These are phyloP conservation scores for Candida maltosa DNA, from an alignment of 805 yeast genomes.

Conservation along the genomic window DNA sequence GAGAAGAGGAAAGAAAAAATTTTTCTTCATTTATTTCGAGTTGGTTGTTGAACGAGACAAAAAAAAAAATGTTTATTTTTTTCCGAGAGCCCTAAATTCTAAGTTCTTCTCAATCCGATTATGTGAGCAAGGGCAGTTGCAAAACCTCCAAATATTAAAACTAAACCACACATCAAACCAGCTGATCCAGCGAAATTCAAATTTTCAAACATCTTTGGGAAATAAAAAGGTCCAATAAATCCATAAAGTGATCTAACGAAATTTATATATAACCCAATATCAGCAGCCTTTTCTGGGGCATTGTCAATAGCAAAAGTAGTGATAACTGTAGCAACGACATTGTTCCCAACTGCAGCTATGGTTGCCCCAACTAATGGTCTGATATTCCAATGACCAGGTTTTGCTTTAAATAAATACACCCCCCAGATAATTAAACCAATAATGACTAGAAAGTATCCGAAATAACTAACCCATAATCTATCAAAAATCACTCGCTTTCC, in stretches of 20 bases:
- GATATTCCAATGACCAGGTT: slow-evolving; percentile 14
- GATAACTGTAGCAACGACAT: slow-evolving; percentile 18
- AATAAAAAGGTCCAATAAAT: slow-evolving; percentile 23
- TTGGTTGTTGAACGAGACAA: no score
- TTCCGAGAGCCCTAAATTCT: neutral
- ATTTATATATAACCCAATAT: slow-evolving; percentile 16
- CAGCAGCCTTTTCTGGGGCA: slow-evolving; percentile 13
- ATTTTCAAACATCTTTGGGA: slow-evolving; percentile 19
- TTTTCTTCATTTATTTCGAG: no score
- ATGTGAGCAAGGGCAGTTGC: slow-evolving; percentile 1
- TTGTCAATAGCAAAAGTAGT: slow-evolving; percentile 18
- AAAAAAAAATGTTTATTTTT: no score
- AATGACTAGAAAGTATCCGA: slow-evolving; percentile 14
- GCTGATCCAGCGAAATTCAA: slow-evolving; percentile 8
- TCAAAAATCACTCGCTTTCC: slow-evolving; percentile 7
- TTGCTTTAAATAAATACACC: slow-evolving; percentile 12
- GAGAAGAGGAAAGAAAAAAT: no score
- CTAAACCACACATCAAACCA: slow-evolving; percentile 8
- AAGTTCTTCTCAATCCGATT: slow-evolving; percentile 2
- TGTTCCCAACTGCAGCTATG: slow-evolving; percentile 19
- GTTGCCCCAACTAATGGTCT: slow-evolving; percentile 19
- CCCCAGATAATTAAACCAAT: slow-evolving; percentile 20
- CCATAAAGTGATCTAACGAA: slow-evolving; percentile 17
- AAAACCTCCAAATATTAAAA: slow-evolving; percentile 4
- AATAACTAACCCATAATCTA: slow-evolving; percentile 18